A percentile compares a stretch with the other conserved stretches of the same genome.
These are phyloP conservation scores for Termitomyces sp. DNA, from an alignment of 1,284 basidiomycete species.

Conservation along the genomic window DNA sequence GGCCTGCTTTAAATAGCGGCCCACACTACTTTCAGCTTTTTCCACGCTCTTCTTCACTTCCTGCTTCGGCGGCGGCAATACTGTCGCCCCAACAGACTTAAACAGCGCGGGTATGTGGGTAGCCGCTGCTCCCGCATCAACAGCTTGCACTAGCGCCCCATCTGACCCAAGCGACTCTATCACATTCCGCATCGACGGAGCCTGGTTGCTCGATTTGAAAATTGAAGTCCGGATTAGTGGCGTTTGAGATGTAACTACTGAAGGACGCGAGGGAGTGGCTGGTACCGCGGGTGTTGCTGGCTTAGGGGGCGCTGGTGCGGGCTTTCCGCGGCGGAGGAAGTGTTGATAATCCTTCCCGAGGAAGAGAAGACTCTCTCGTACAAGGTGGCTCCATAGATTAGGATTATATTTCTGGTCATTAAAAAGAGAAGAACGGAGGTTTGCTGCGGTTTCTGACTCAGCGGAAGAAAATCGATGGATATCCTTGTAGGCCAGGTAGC, in stretches of 20 bases:
- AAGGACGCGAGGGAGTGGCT: slow-evolving; percentile 19
- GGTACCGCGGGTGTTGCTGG: slow-evolving; percentile 25
- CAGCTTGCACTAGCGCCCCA: slow-evolving; percentile 45
- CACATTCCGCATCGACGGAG: slow-evolving; percentile 44
- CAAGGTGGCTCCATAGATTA: slow-evolving; percentile 57
- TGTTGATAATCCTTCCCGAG: slow-evolving; percentile 65
- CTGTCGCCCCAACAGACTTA: slow-evolving; percentile 36
- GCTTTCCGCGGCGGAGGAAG: slow-evolving; percentile 47
- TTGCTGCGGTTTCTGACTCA: slow-evolving; percentile 29
- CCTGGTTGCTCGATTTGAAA: slow-evolving; percentile 30
- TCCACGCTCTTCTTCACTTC: slow-evolving; percentile 26
- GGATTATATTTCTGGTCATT: slow-evolving; percentile 65
- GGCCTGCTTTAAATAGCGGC: slow-evolving; percentile 10
- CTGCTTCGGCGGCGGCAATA: slow-evolving; percentile 21
- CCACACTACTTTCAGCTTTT: slow-evolving; percentile 16
- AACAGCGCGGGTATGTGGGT: slow-evolving; percentile 58
- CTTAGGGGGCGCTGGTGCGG: slow-evolving; percentile 24
- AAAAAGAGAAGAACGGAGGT: slow-evolving; percentile 55
- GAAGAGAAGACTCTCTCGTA: slow-evolving; percentile 51
- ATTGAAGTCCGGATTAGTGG: slow-evolving; percentile 46
- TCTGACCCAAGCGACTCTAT: slow-evolving; percentile 55
- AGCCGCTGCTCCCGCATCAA: slow-evolving; percentile 41
- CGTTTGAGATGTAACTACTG: slow-evolving; percentile 24
- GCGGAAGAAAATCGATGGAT: slow-evolving; percentile 41
- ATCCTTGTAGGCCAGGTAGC: slow-evolving; percentile 55